Conservation (phyloP, 2,329 filamentous ascomycete genomes). For the Penicillium hesseltinei region DNA sequence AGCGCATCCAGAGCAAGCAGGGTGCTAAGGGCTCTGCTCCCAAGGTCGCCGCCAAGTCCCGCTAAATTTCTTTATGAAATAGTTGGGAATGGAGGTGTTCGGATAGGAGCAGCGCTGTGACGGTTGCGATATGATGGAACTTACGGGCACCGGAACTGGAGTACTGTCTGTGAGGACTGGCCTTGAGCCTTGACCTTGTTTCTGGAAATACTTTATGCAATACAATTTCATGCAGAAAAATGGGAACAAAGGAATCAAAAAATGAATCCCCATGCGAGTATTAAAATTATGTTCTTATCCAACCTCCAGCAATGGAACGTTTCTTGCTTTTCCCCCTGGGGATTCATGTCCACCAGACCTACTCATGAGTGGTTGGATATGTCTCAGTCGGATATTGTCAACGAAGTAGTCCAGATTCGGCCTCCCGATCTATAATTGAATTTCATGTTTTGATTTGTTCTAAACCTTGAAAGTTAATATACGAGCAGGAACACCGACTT, state of each 20-base stretch:
- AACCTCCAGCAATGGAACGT: constrained; percentile 1
- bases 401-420: constrained; percentile 3
- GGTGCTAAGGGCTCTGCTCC: constrained; percentile 83
- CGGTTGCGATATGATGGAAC: constrained; percentile 31
- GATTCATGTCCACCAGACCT: constrained; percentile 3
- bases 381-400: not conserved
- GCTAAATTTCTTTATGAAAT: constrained; percentile 57
- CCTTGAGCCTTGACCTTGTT: constrained; percentile 25
- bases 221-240: constrained; percentile 27
- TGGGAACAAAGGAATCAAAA: constrained; percentile 30
- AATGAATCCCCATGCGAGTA: constrained; percentile 21
- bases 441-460: not conserved
- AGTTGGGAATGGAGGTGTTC: constrained; percentile 31
- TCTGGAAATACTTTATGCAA: constrained; percentile 28
- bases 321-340: not conserved
- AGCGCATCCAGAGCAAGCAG: constrained; percentile 91
- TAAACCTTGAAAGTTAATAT: not conserved
- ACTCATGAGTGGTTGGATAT: constrained; percentile 4
- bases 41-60: constrained; percentile 83
- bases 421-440: not conserved
- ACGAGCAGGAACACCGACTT: not conserved
- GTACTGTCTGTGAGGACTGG: constrained; percentile 27
- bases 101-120: constrained; percentile 24
- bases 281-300: constrained; percentile 5
- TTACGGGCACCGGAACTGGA: constrained; percentile 28